Base-by-base conservation (phyloP, 2,329 filamentous ascomycete species). In the Penicillium brevicompactum region DNA sequence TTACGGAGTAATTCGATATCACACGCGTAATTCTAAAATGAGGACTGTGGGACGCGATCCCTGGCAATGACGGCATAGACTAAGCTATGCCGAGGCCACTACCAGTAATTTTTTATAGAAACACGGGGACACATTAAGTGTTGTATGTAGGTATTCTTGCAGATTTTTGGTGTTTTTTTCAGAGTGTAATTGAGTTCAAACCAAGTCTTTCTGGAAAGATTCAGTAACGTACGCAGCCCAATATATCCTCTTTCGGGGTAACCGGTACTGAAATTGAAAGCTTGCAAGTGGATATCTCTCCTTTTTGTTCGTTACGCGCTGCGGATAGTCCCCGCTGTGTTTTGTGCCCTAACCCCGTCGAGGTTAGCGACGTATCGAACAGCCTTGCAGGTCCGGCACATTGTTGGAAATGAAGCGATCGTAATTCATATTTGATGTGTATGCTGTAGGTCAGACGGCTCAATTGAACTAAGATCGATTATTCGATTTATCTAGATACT, bases 41-140 rank as follows among this genome's bases (percentile, higher is more conserved):
- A 38, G 56, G 67, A 67, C 64, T 64, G 66, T 66, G 70, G 68
- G 63, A 72, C 67, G 69, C 64, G 69, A 70, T 46, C 53, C 59
- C 13, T 52, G 59, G 63, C 52, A 60, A 69, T 71, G 67, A 71
- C 67, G 67, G 60, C 60, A 64, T 63, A 54, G 51, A 52, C 53
- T 56, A 44, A 41, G 51, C 34, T 30, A 38, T 27, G 60, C 59
- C 49, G 56, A 61, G 58, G 56, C 57, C 58, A 60, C 51, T 54
- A 47, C 45, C 53, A 49, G 46, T 51, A 46, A 46, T 55, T 43
- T 42, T 44, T 48, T 18, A 46, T 34, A 40, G 14, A 51, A 11
- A 55, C 38, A 53, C 44, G 52, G 42, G 48, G 10, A 31, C 10
- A 34, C 13, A 37, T 13, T 5, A n/a, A 37, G 34, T 37, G n/a